These are phyloP conservation scores for Amanita brunnescens DNA, from an alignment of 768 basidiomycete species.

Conservation along the genomic window DNA sequence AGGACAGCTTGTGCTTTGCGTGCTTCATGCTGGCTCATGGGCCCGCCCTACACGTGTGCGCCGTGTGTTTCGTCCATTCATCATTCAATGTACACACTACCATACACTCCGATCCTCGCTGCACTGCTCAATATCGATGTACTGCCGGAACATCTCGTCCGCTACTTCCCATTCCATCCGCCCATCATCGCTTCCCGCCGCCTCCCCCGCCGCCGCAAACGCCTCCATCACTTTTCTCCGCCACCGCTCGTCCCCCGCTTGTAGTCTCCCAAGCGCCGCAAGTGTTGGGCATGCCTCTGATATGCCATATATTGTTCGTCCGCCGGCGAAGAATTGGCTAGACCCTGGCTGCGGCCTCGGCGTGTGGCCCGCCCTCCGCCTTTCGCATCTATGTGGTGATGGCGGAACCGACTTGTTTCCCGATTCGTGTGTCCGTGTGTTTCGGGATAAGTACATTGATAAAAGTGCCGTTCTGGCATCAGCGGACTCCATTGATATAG, in stretches of 20 bases:
- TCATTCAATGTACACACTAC: conserved; percentile 9
- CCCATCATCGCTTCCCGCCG: not conserved
- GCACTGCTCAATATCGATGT: conserved; percentile 29
- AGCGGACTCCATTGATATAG: conserved; percentile 8
- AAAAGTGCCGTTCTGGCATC: conserved; percentile 13
- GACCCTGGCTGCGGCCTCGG: not conserved
- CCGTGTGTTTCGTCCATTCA: not conserved
- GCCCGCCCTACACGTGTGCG: not conserved
- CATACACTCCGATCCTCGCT: conserved; percentile 4
- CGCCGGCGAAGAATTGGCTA: not conserved
- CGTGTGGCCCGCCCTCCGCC: not conserved
- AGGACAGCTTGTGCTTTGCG: conserved; percentile 14
- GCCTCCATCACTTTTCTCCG: not conserved
- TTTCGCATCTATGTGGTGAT: not conserved
- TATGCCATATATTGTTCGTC: conserved; percentile 4
- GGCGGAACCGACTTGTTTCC: not conserved
- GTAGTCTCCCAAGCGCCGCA: too few relatives aligned
- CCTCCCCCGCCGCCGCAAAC: not conserved
- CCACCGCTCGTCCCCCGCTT: too few relatives aligned
- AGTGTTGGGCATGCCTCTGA: not conserved
- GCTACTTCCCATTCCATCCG: conserved; percentile 1
- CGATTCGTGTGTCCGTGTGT: not conserved
- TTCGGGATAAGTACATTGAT: conserved; percentile 6
- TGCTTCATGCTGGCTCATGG: not conserved
- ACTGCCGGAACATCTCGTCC: conserved; percentile 32